These are phyloP conservation scores for Plasmodium yoelii DNA, from an alignment of 169 alveolate species.

Conservation along the genomic window DNA sequence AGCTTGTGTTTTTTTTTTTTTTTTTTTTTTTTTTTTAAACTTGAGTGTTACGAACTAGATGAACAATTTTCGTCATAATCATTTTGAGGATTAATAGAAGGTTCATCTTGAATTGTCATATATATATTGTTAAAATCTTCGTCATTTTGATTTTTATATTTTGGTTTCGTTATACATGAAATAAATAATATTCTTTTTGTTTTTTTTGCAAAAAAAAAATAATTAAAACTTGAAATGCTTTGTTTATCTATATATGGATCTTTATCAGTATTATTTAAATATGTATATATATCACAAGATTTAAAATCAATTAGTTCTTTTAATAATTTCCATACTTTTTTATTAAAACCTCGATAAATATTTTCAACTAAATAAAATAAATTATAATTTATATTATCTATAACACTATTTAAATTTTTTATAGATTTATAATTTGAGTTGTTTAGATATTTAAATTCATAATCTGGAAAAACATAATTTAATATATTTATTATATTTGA, in stretches of 20 bases:
- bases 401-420: constrained; percentile 79
- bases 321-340: constrained; percentile 83
- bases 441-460: constrained; percentile 81
- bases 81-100: constrained; percentile 30
- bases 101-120: constrained; percentile 54
- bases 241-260: constrained; percentile 82
- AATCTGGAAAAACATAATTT: constrained; percentile 86
- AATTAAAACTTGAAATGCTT: constrained; percentile 82
- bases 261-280: constrained; percentile 81
- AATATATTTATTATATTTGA: constrained; percentile 49
- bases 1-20: no score
- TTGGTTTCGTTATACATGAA: constrained; percentile 81
- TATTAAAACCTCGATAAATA: constrained; percentile 78
- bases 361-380: constrained; percentile 81
- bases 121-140: constrained; percentile 62
- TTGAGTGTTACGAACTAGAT: background rate
- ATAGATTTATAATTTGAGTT: constrained; percentile 80
- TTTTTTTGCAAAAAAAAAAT: constrained; percentile 83
- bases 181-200: constrained; percentile 82
- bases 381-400: constrained; percentile 82
- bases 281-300: constrained; percentile 83
- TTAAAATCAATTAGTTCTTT: constrained; percentile 83
- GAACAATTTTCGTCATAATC: constrained; percentile 39
- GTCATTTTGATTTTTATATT: constrained; percentile 69
- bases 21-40: no score